Base-by-base conservation (phyloP, 2,329 filamentous ascomycete species). In the Lachnellula hyalina region DNA sequence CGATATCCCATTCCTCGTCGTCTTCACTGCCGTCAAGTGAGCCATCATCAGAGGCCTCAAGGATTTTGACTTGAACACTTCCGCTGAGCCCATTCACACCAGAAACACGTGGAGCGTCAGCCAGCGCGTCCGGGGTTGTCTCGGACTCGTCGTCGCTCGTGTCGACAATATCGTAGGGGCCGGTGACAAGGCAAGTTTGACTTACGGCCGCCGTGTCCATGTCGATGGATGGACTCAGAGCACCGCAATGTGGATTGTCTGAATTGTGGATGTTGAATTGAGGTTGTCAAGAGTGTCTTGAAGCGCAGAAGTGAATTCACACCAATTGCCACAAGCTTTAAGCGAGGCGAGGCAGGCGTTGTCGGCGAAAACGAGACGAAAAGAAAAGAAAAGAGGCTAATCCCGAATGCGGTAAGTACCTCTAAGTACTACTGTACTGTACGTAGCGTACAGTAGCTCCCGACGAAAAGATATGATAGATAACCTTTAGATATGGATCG, bases 1-100 rank as follows among this genome's bases (percentile, higher is more conserved):
- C 69, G 5, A 68, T 64, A 15, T 77, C 75, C 71, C 70, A 75
- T 21, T 59, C 61, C 17, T 54, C 59, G n/a, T 62, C 57, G 5
- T 54, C 49, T 15, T 61, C 60, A 9, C 50, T 60, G 6, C 51
- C 61, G n/a, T 58, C 60, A 9, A 25, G 47, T 25, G 38, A 52
- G 14, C 17, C 49, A 9, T 63, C 60, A 1, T 59, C 59, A 4
- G 48, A 48, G 15, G 60, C 61, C 28, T 61, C 61, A 23, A 59
- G 60, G 25, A 62, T 58, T 46, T 62, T 57, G 57, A 42, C 47
- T 55, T 28, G 28, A 32, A 32, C 28, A 11, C 9, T 11, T 32
- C 28, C 60, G 21, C 38, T 21, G 8, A 19, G 36, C 3, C 38
- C 17, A n/a, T 49, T 42, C n/a, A 55, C 52, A 32, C 48, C 41